Evolutionary conservation across 2,329 filamentous ascomycete species (phyloP).

Genomic region (Emericellopsis atlantica): DNA sequence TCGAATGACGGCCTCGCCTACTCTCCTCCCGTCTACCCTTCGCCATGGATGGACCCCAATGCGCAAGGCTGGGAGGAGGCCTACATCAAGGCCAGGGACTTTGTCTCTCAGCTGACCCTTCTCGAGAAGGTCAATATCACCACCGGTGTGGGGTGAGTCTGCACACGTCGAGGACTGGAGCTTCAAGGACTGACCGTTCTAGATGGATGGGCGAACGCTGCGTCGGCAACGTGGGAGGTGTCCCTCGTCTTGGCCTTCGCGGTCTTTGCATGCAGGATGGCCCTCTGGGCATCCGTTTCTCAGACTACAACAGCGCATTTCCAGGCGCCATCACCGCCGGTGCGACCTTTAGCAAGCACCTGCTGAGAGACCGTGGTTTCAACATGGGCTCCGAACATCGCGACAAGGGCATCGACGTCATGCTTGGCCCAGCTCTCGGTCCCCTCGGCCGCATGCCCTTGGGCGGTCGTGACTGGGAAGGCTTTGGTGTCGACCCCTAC

Average conservation of each 20-base stretch:
- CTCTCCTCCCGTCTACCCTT: constrained; percentile 62
- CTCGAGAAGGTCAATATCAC: constrained; percentile 91
- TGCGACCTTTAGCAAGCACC: constrained; percentile 65
- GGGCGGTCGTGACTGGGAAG: constrained; percentile 51
- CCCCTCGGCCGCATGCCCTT: constrained; percentile 32
- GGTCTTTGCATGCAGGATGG: constrained; percentile 80
- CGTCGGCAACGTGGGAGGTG: constrained; percentile 62
- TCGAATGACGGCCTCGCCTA: constrained; percentile 14
- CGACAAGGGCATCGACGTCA: constrained; percentile 65
- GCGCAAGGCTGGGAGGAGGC: constrained; percentile 64
- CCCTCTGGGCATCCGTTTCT: constrained; percentile 64
- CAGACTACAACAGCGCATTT: constrained; percentile 74
- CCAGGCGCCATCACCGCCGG: constrained; percentile 67
- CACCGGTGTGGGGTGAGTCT: constrained; percentile 66
- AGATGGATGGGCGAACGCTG: constrained; percentile 50
- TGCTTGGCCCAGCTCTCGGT: constrained; percentile 39
- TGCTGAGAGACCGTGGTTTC: constrained; percentile 43
- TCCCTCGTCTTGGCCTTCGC: constrained; percentile 58
- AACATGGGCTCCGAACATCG: constrained; percentile 49
- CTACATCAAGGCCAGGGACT: constrained; percentile 61
- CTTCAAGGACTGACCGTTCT: constrained; percentile 1
- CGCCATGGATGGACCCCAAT: constrained; percentile 70
- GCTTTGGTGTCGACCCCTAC: constrained; percentile 59
- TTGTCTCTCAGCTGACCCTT: constrained; percentile 74
- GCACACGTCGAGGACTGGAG: constrained; percentile 10